These are phyloP conservation scores for Nothophaeocryptopus gaeumannii DNA, from an alignment of 2,329 filamentous ascomycete genomes.

Conservation along the genomic window DNA sequence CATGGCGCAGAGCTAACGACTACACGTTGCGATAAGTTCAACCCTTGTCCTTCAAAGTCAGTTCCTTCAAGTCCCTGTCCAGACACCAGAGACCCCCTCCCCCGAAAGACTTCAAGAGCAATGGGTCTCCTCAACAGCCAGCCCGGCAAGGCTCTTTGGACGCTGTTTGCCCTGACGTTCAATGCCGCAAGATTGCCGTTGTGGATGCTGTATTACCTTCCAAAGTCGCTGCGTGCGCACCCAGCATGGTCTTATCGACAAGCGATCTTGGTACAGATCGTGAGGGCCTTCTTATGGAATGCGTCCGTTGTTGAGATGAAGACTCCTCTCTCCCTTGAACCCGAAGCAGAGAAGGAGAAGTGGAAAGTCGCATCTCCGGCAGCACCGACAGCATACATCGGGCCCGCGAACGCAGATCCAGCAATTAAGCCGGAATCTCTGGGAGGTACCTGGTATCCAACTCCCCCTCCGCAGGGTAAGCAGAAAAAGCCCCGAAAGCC, in stretches of 20 bases:
- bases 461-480: conserved; percentile 7
- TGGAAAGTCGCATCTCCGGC: conserved; percentile 33
- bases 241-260: conserved; percentile 41
- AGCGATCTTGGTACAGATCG: conserved; percentile 36
- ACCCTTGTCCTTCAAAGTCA: no score
- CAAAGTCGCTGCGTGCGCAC: conserved; percentile 39
- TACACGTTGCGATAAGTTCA: no score
- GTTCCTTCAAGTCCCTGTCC: background rate
- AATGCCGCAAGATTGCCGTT: conserved; percentile 40
- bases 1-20: background rate
- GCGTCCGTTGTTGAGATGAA: conserved; percentile 29
- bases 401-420: conserved; percentile 28
- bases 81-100: background rate
- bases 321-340: conserved; percentile 35
- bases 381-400: conserved; percentile 14
- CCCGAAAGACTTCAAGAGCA: background rate
- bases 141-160: conserved; percentile 42
- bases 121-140: conserved; percentile 33
- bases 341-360: conserved; percentile 39
- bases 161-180: conserved; percentile 35
- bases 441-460: conserved; percentile 45
- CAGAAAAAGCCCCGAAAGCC: no score
- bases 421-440: conserved; percentile 38
- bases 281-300: conserved; percentile 37
- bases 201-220: conserved; percentile 40